Base-by-base conservation (phyloP, 352 stramenopile genomes). In the Phytophthora brassicae region DNA sequence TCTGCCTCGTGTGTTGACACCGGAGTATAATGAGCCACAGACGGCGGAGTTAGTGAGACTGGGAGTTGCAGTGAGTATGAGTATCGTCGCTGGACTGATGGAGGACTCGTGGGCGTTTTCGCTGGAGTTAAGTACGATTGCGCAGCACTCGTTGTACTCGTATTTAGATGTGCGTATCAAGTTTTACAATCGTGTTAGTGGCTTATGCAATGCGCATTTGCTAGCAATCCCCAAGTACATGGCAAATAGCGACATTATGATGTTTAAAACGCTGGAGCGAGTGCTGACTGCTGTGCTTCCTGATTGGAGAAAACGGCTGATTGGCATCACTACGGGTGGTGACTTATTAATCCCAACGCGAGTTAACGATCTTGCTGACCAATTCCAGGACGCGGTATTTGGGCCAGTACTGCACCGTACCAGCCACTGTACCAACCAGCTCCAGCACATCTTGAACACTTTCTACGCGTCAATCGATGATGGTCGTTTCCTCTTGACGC, bases 41-140 rank as follows among this genome's bases (percentile, higher is more conserved):
- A 61, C 59, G 14, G 47, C 64, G 13, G 63, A 60, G 36, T 66
- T 77, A 6, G 51, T 76, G 36, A 74, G 71, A 17, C 64, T 87
- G 16, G 70, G 56, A 8, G 54, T 72, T 3, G 50, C 73, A 0
- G 58, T 45, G 29, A 81, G 75, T 58, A 38, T 84, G 23, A 65
- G 64, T 31, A 58, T 69, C 22, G 41, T 84, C 13, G 49, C 70
- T n/a, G 36, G 51, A 24, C 47, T 84, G n/a, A 31, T 87, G 17
- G 23, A 63, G 11, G 46, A 63, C 8, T 66, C 66, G 9, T 83
- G 73, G 77, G 66, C 50, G 6, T 85, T 85, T 47, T 78, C 73
- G 0, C 29, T 87, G 33, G 66, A 68, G 16, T 14, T 79, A 14
- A 62, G 66, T 28, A 52, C 74, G 28, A 55, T 62, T 22, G 44